phyloP scores from a whole-genome alignment of 106 monocot genomes.

The Hemerocallis citrina region DNA sequence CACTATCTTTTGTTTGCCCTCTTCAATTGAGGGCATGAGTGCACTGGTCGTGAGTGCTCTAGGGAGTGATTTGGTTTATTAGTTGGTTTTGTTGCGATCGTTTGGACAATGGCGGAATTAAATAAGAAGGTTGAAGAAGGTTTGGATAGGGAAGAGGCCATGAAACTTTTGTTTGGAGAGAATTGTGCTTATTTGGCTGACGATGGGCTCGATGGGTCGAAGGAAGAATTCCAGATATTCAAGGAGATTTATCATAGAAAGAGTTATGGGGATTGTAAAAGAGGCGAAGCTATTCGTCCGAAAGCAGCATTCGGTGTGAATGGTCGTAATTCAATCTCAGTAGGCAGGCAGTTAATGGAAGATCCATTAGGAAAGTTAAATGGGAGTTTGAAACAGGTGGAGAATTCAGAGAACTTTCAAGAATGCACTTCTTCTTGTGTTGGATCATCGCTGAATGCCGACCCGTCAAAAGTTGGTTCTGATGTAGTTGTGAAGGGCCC shows the following conservation, averaged over 20 bases:
- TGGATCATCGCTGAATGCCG: background rate
- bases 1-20: background rate
- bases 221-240: constrained; percentile 52
- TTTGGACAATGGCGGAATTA: constrained; percentile 11
- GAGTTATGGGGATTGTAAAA: background rate
- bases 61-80: background rate
- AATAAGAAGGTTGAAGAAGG: constrained; percentile 8
- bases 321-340: background rate
- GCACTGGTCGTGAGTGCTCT: background rate
- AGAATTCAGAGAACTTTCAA: background rate
- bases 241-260: constrained; percentile 37
- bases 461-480: background rate
- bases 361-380: background rate
- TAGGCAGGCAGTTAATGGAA: constrained; percentile 6
- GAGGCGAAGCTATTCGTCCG: background rate
- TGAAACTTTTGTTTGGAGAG: constrained; percentile 43
- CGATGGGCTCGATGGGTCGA: constrained; percentile 28
- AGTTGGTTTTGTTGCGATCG: background rate
- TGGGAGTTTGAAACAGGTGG: constrained; percentile 3
- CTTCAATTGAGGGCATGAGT: background rate
- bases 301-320: background rate
- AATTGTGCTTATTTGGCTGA: constrained; percentile 12
- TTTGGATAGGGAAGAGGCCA: constrained; percentile 4
- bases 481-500: background rate
- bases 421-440: constrained; percentile 11